Base-by-base conservation (phyloP, 306 rosid genomes). In the Hippophae tibetana region DNA sequence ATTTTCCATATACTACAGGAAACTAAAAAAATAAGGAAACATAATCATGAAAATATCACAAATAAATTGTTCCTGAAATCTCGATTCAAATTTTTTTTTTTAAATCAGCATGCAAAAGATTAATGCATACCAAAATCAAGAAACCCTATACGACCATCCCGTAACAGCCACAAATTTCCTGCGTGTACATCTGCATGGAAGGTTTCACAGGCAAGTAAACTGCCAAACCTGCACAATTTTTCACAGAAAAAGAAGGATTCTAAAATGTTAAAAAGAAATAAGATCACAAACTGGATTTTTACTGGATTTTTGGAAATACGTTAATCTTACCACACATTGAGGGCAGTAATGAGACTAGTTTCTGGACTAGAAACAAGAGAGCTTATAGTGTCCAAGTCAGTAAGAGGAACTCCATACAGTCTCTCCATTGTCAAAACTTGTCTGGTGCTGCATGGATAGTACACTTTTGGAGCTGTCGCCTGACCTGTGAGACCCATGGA, bases 111-210 rank as follows among this genome's bases (percentile, higher is more conserved):
- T 47, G 38, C 13, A 57, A 62, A 18, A 56, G 47, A 57, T 51
- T 43, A 47, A 58, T 52, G 68, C 79, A 60, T 85, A 92, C 98
- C 98, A 41, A 92, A 92, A 78, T 92, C 98, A 75, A 92, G 96
- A 76, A 85, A 87, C 52, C 98, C 98, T 64, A 92, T 83, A 12
- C 95, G 98, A 58, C 93, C 98, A 83, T 92, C 98, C 26, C 86
- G 93, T 55, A 92, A 80, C 62, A 85, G 69, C 96, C 98, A 92
- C 70, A 92, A 76, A 78, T 92, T 87, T 55, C 98, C 98, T 47
- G 96, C 96, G 56, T 92, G 98, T 11, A 92, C 98, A 68, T 87
- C 98, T 58, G 98, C 98, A 60, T 87, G 98, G 73, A 92, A 92
- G 75, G 95, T 76, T 70, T 92, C 98, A 79, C 98, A 92, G 44